Conservation (phyloP, 2,329 filamentous ascomycete genomes). For the Macrophomina pseudophaseolina region DNA sequence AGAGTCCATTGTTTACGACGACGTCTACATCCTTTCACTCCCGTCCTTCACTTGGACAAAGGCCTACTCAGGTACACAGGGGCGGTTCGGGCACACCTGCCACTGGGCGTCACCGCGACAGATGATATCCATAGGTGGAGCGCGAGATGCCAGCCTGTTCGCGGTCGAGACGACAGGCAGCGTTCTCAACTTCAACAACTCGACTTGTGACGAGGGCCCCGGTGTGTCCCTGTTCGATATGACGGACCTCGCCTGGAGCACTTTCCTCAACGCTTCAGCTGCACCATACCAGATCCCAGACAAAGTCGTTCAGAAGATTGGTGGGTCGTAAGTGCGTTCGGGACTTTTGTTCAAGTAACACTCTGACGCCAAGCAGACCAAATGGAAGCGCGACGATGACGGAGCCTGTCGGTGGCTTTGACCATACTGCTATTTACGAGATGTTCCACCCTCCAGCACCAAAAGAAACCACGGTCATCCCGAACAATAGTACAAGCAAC, state of each 20-base stretch:
- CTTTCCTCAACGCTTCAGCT: neutral
- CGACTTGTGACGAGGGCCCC: slow-evolving; percentile 29
- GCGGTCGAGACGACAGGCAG: slow-evolving; percentile 22
- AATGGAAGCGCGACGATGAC: slow-evolving; percentile 24
- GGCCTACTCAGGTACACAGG: slow-evolving; percentile 41
- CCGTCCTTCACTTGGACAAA: slow-evolving; percentile 55
- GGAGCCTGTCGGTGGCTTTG: slow-evolving; percentile 16
- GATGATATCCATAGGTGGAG: slow-evolving; percentile 51
- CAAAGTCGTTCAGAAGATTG: slow-evolving; percentile 19
- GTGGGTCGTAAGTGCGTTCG: slow-evolving; percentile 7
- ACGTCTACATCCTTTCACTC: slow-evolving; percentile 53
- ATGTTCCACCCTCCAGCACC: slow-evolving; percentile 8
- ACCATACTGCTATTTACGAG: slow-evolving; percentile 13
- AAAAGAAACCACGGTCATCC: too few species aligned
- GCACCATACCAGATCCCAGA: neutral
- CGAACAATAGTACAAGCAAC: too few species aligned
- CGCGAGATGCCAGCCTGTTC: slow-evolving; percentile 12
- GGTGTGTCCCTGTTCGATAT: slow-evolving; percentile 31
- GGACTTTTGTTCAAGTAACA: neutral
- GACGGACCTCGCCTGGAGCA: slow-evolving; percentile 30
- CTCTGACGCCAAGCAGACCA: neutral
- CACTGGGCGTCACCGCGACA: slow-evolving; percentile 46
- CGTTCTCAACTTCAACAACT: neutral
- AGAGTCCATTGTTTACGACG: slow-evolving; percentile 44
- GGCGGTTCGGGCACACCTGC: slow-evolving; percentile 50